Evolutionary conservation across 148 eudicot species (phyloP).

Genomic region (Rhododendron vialii): DNA sequence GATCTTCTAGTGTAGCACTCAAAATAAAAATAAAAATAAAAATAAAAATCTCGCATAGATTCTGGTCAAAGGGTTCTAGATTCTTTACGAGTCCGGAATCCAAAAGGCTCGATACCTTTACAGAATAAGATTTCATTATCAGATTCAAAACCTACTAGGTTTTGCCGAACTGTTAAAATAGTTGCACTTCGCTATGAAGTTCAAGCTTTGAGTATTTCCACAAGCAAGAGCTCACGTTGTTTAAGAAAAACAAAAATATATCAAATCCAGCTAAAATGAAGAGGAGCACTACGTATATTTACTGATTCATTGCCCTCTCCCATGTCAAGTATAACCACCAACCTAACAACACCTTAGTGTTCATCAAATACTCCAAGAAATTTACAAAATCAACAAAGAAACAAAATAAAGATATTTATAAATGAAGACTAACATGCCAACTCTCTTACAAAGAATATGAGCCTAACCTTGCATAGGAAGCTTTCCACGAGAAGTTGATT

Average conservation of each 20-base stretch:
- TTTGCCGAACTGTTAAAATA: neutral
- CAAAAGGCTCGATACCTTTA: neutral
- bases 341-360: neutral
- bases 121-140: neutral
- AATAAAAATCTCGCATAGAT: neutral
- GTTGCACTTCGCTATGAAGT: neutral
- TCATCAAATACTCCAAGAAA: neutral
- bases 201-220: neutral
- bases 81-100: neutral
- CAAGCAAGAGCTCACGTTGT: neutral
- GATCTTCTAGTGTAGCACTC: too few species aligned
- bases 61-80: neutral
- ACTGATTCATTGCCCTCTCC: neutral
- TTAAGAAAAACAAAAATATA: neutral
- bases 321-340: neutral
- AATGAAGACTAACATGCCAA: conserved; percentile 8
- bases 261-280: neutral
- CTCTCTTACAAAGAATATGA: neutral
- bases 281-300: neutral
- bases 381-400: neutral
- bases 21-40: too few species aligned
- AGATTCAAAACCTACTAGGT: neutral
- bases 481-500: conserved; percentile 39
- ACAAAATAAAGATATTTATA: neutral
- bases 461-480: conserved; percentile 30